Evolutionary conservation across 2,329 filamentous ascomycete genomes (phyloP).

Genomic region (Hypoxylon sp.): DNA sequence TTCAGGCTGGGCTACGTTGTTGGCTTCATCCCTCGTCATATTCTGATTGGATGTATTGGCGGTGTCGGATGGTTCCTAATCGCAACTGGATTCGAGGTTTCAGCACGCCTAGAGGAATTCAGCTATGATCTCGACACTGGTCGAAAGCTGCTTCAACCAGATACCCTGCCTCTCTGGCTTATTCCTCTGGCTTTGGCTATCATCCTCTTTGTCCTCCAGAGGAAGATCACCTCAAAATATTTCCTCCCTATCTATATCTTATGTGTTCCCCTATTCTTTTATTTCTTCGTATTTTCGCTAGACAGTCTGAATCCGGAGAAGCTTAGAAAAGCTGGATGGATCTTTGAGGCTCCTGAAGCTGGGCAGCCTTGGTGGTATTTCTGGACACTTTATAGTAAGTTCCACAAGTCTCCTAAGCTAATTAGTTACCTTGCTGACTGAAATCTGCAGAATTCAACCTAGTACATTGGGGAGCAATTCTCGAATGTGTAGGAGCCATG

Average conservation of each 20-base stretch:
- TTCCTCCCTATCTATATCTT: constrained; percentile 91
- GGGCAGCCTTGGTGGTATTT: constrained; percentile 98
- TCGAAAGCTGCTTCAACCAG: constrained; percentile 77
- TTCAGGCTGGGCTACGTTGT: constrained; percentile 93
- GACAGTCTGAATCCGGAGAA: constrained; percentile 76
- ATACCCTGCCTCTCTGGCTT: constrained; percentile 86
- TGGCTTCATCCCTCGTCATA: constrained; percentile 96
- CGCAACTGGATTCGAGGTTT: constrained; percentile 93
- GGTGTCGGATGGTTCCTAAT: constrained; percentile 97
- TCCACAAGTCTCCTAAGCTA: too few relatives aligned
- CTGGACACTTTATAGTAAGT: constrained; percentile 91
- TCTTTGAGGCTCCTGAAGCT: constrained; percentile 87
- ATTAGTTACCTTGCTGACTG: constrained; percentile 44
- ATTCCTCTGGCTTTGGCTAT: constrained; percentile 84
- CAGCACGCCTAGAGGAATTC: constrained; percentile 87
- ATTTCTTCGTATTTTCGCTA: constrained; percentile 79
- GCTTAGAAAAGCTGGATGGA: constrained; percentile 84
- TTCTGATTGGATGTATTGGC: constrained; percentile 96
- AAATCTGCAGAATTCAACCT: constrained; percentile 76
- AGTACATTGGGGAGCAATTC: constrained; percentile 86
- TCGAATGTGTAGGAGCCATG: constrained; percentile 93
- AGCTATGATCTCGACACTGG: constrained; percentile 85
- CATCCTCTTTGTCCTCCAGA: constrained; percentile 81
- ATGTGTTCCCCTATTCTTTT: constrained; percentile 81
- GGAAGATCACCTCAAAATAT: constrained; percentile 83